phyloP scores from a whole-genome alignment of 345 rosid genomes.

The Geranium brycei region DNA sequence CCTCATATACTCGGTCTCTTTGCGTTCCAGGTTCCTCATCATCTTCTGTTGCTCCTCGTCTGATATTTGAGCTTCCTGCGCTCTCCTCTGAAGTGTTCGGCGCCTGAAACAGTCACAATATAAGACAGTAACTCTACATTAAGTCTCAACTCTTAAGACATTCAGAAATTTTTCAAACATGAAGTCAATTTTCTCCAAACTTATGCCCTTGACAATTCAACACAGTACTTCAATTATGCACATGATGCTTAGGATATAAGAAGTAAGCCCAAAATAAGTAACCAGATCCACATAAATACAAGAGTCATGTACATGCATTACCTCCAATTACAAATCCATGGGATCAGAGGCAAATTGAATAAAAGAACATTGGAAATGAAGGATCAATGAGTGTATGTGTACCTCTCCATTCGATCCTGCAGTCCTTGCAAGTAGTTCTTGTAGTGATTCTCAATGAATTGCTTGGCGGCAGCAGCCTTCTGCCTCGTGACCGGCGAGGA shows the following conservation, averaged over 20 bases:
- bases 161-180: background rate
- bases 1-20: constrained; percentile 89
- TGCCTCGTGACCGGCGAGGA: constrained; percentile 94
- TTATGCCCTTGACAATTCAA: too few species aligned
- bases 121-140: background rate
- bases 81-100: constrained; percentile 62
- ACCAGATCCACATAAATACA: too few species aligned
- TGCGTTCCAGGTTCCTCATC: constrained; percentile 76
- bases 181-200: too few species aligned
- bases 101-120: constrained; percentile 33
- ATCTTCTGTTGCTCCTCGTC: constrained; percentile 79
- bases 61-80: constrained; percentile 73
- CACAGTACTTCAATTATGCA: too few species aligned
- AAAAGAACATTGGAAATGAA: background rate
- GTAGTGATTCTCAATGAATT: constrained; percentile 94
- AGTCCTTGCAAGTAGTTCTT: constrained; percentile 86
- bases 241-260: too few species aligned
- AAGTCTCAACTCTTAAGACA: background rate
- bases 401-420: constrained; percentile 94
- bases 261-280: too few species aligned
- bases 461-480: constrained; percentile 95
- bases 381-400: background rate
- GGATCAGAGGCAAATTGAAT: background rate
- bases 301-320: too few species aligned
- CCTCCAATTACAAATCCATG: too few species aligned